Evolutionary conservation across 805 yeast species (phyloP), one percentile per base, ranked within the genome.

Genomic region (Zygoascus tannicola): DNA sequence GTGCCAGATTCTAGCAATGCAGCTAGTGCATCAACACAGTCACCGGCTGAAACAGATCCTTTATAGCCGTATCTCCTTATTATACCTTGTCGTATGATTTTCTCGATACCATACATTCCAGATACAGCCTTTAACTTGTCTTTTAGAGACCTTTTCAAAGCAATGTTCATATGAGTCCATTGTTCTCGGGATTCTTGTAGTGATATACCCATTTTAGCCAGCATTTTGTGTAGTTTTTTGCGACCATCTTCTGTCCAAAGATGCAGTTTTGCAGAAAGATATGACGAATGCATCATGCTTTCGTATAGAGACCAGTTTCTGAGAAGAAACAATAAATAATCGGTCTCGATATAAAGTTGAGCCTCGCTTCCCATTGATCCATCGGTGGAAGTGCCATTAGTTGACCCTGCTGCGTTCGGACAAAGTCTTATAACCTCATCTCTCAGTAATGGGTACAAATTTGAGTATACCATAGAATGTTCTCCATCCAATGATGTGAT

Each of bases 131-230:
- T 73, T 56, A 92, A 82, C 19, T 85, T 80, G 12, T 69, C 59
- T 19, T 81, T 80, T 20, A 92, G 65, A 48, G 78, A 81, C 45
- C 80, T 76, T 59, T 92, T 94, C 41, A 90, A 69, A 7, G 73
- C 71, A 32, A 84, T 75, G 58, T 86, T 92, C 80, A 90, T 77
- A 59, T 90, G 94, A 21, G 81, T 70, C 97, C 97, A 92, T 44
- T 79, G 79, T 60, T 92, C 95, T 56, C 80, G 82, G 0, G 97
- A 92, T n/a, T 81, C 80, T 4, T 78, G 81, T 39, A 92, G 68
- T 0, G 96, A 81, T 4, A 92, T 81, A 5, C 98, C 98, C 96
- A 94, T 92, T 54, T 83, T 76, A 1, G 98, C 98, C 66, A 92
- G 85, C 75, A 92, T 73, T 54, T 87, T 86, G 58, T 88, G 94